Evolutionary conservation across 176 grass and related monocot species (phyloP).

Genomic region (Poa pratensis): DNA sequence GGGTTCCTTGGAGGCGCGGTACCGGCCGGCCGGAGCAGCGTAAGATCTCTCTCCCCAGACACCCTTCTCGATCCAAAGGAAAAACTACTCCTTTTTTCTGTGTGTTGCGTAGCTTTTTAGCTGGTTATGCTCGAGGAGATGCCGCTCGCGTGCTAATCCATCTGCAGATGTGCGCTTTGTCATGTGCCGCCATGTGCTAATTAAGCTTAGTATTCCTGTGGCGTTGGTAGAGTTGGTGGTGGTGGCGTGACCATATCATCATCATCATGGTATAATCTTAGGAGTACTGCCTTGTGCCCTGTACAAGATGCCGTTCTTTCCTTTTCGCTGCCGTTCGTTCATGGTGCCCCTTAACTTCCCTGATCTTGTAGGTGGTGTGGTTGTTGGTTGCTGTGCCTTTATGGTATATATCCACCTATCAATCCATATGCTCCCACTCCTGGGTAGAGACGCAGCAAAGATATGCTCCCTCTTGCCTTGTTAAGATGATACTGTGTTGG

Average conservation of each 20-base stretch:
- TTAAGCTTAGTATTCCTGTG: not conserved
- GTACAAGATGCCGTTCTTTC: constrained; percentile 47
- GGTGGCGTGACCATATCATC: constrained; percentile 18
- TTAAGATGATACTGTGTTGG: not conserved
- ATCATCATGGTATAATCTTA: not conserved
- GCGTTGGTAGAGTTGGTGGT: not conserved
- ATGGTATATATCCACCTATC: constrained; percentile 25
- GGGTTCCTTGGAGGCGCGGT: constrained; percentile 69
- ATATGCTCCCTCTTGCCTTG: not conserved
- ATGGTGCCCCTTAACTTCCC: constrained; percentile 31
- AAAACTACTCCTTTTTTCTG: not conserved
- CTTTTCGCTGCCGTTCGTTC: constrained; percentile 39
- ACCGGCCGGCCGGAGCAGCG: constrained; percentile 59
- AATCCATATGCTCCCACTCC: constrained; percentile 13
- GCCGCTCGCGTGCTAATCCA: constrained; percentile 46
- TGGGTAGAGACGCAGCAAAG: constrained; percentile 25
- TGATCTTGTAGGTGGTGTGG: constrained; percentile 48
- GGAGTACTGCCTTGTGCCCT: constrained; percentile 14
- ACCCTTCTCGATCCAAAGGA: constrained; percentile 15
- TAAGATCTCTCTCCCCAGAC: constrained; percentile 41
- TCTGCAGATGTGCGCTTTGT: constrained; percentile 35
- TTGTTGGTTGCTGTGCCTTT: constrained; percentile 40
- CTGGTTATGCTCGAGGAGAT: constrained; percentile 28
- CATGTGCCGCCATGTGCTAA: constrained; percentile 62
- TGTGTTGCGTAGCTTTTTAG: constrained; percentile 2